Evolutionary conservation across 495 filamentous ascomycete species (phyloP).

Genomic region (Annulohypoxylon maeteangense): DNA sequence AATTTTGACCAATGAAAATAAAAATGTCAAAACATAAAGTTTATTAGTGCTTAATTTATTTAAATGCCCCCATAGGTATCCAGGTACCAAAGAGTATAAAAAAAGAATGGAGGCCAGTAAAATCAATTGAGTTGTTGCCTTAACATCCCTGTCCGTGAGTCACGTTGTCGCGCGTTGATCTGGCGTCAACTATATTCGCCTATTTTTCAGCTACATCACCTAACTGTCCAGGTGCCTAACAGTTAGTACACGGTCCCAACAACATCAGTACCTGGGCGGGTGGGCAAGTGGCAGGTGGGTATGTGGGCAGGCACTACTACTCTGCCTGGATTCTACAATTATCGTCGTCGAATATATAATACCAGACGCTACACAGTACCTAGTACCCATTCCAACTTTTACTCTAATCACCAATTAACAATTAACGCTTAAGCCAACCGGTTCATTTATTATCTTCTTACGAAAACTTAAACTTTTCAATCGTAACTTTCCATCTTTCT

Average conservation of each 20-base stretch:
- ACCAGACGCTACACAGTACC: background rate
- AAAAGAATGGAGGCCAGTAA: background rate
- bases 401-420: background rate
- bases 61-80: background rate
- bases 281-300: background rate
- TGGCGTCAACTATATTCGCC: background rate
- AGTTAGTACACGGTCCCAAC: too few species aligned
- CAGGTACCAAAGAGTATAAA: background rate
- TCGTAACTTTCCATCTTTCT: too few species aligned
- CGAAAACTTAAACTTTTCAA: background rate
- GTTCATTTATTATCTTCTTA: background rate
- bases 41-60: background rate
- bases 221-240: background rate
- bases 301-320: background rate
- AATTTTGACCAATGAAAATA: background rate
- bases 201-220: background rate
- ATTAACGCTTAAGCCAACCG: background rate
- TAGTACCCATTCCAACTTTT: background rate
- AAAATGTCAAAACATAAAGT: background rate
- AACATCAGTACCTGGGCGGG: background rate
- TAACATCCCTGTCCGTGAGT: slow-evolving; percentile 1
- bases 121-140: slow-evolving; percentile 21
- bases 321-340: background rate
- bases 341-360: background rate
- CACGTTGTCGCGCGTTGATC: slow-evolving; percentile 25